Base-by-base conservation (phyloP, 129 eudicot species). In the Smallanthus sonchifolius region DNA sequence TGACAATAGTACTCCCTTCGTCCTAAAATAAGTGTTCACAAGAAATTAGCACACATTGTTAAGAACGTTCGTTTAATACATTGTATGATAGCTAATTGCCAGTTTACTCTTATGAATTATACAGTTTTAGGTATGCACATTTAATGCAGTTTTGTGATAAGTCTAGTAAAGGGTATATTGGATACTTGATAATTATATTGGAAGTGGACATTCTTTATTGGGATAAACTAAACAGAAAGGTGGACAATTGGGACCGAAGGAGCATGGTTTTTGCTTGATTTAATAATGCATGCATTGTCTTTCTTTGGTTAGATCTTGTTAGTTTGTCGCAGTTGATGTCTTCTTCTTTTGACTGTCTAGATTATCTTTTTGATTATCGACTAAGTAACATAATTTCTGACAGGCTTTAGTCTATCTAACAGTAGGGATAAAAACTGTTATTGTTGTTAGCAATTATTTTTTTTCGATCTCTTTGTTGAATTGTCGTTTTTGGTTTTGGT, bases 401-500 rank as follows among this genome's bases (percentile, higher is more conserved):
- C 39, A 51, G 4, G 30, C 1, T 42, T 37, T 38, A 64, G 70
- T 67, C 20, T 17, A 64, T n/a, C 39, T 65, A 73, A 47, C 45
- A 34, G 65, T 19, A 63, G 52, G 67, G 66, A 6, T 75, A 61
- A 20, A 61, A 61, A 42, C 54, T 64, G 48, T 34, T 36, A 51
- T 35, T 19, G 78, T 17, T 47, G 43, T 52, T 75, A 51, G 79
- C 42, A 42, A n/a, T n/a, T n/a, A n/a, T n/a, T n/a, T n/a, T n/a
- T n/a, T n/a, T n/a, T n/a, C n/a, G n/a, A n/a, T n/a, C n/a, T n/a
- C n/a, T n/a, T n/a, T n/a, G n/a, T n/a, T n/a, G n/a, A n/a, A n/a
- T n/a, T n/a, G n/a, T n/a, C n/a, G n/a, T n/a, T n/a, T n/a, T n/a
- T n/a, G 10, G 44, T 14, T 61, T 73, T 32, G 69, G 56, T 42